These are phyloP conservation scores for Sphaerostilbella broomeana DNA, from an alignment of 2,329 filamentous ascomycete genomes.

Conservation along the genomic window DNA sequence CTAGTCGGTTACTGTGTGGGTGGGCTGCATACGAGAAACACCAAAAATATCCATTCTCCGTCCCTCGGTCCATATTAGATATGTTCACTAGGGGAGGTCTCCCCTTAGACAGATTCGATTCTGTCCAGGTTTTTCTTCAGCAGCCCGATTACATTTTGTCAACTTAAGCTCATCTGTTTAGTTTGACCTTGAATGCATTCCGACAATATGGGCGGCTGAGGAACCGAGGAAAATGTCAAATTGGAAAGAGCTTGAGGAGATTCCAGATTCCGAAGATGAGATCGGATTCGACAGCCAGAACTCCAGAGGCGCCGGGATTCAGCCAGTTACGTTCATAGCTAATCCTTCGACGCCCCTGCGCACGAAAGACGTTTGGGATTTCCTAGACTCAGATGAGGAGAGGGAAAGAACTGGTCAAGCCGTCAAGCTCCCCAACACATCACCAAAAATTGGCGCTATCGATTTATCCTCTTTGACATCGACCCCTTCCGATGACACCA, in stretches of 20 bases:
- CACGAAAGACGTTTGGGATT: constrained; percentile 8
- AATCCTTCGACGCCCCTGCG: not conserved
- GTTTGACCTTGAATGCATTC: not conserved
- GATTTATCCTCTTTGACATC: constrained; percentile 27
- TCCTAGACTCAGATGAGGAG: constrained; percentile 24
- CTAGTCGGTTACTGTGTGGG: not conserved
- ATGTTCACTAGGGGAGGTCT: too few relatives aligned
- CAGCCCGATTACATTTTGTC: not conserved
- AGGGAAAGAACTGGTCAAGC: constrained; percentile 7
- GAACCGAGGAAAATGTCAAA: constrained; percentile 33
- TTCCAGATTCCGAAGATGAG: constrained; percentile 47
- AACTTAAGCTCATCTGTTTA: not conserved
- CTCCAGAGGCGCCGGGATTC: not conserved
- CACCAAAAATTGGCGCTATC: constrained; percentile 9
- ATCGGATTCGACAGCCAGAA: constrained; percentile 35
- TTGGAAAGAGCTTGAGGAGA: constrained; percentile 45
- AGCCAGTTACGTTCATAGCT: not conserved
- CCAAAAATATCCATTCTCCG: not conserved
- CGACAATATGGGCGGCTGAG: constrained; percentile 22
- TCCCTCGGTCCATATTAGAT: too few relatives aligned
- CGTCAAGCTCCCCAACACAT: not conserved
- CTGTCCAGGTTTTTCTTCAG: not conserved
- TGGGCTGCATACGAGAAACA: not conserved
- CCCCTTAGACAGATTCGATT: too few relatives aligned
- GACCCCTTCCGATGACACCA: not conserved